Evolutionary conservation across 192 early-diverging fungal species (phyloP), one percentile per base, ranked within the genome.

Genomic region (Gamsiella multidivaricata): DNA sequence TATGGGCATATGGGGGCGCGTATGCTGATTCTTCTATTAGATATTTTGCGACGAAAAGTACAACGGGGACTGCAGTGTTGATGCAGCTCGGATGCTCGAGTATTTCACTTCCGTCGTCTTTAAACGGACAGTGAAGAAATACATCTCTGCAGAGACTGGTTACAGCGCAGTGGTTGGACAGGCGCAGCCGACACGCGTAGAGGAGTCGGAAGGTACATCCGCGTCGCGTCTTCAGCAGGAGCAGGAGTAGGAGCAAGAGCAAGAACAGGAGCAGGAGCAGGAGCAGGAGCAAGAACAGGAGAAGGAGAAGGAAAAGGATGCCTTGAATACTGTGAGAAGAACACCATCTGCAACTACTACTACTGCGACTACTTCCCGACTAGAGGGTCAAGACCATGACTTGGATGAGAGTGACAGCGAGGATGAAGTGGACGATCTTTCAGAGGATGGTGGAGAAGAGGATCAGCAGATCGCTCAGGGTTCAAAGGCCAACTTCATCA

Each of bases 91-190:
- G 14, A 43, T 66, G 64, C 52, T 66, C 10, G 52, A 28, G 3
- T 66, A 45, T 42, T 66, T 66, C 31, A 32, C n/a, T 18, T 15
- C 26, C 9, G 28, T 55, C 12, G 31, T 66, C 3, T 66, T 66
- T 22, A 22, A 45, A 15, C 25, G 42, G 3, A 66, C 28, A 6
- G 51, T 55, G 28, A 55, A 22, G 41, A 66, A 25, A 22, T 23
- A 39, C 32, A 25, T 66, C 29, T 3, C n/a, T 15, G 9, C 53
- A 3, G 29, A 64, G 10, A 28, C 31, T 34, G 64, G 53, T 17
- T 66, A 55, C 26, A 15, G 28, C 34, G 64, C 52, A 14, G n/a
- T 34, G 15, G 12, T 15, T 45, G 11, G 64, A 34, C n/a, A n/a
- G n/a, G n/a, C n/a, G n/a, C n/a, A n/a, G n/a, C n/a, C n/a, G n/a